phyloP scores from a whole-genome alignment of 768 basidiomycete species.

The Baorangia bicolor region DNA sequence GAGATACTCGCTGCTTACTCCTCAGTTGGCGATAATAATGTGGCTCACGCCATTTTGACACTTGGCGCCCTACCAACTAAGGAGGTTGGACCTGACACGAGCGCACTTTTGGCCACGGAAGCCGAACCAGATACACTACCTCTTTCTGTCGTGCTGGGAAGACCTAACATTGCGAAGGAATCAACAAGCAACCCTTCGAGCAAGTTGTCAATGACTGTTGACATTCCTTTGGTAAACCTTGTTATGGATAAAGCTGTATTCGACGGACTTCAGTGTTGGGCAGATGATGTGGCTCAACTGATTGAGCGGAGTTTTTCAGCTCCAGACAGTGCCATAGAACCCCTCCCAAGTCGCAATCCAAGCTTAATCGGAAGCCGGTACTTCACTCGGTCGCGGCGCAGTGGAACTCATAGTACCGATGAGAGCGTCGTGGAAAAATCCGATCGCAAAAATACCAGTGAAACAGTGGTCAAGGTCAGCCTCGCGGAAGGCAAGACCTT shows the following conservation, averaged over 20 bases:
- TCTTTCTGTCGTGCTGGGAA: conserved; percentile 23
- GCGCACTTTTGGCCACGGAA: conserved; percentile 28
- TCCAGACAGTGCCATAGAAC: conserved; percentile 28
- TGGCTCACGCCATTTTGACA: conserved; percentile 48
- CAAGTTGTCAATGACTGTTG: conserved; percentile 23
- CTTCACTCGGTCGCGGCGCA: conserved; percentile 47
- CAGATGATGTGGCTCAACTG: conserved; percentile 81
- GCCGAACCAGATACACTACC: conserved; percentile 12
- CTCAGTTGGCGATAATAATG: conserved; percentile 32
- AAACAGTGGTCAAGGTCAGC: conserved; percentile 50
- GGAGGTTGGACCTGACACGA: conserved; percentile 13
- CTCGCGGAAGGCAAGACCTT: conserved; percentile 42
- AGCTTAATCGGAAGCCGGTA: conserved; percentile 80
- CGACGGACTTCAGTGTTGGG: conserved; percentile 83
- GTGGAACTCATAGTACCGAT: conserved; percentile 42
- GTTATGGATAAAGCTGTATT: conserved; percentile 62
- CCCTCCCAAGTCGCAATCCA: conserved; percentile 48
- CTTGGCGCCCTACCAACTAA: conserved; percentile 42
- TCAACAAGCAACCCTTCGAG: not conserved
- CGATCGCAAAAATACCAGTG: conserved; percentile 28
- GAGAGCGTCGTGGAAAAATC: conserved; percentile 36
- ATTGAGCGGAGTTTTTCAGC: conserved; percentile 43
- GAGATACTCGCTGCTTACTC: conserved; percentile 53
- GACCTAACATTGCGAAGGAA: conserved; percentile 1
- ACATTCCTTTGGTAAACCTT: conserved; percentile 63